These are phyloP conservation scores for Pholiota microspora DNA, from an alignment of 768 basidiomycete genomes.

Conservation along the genomic window DNA sequence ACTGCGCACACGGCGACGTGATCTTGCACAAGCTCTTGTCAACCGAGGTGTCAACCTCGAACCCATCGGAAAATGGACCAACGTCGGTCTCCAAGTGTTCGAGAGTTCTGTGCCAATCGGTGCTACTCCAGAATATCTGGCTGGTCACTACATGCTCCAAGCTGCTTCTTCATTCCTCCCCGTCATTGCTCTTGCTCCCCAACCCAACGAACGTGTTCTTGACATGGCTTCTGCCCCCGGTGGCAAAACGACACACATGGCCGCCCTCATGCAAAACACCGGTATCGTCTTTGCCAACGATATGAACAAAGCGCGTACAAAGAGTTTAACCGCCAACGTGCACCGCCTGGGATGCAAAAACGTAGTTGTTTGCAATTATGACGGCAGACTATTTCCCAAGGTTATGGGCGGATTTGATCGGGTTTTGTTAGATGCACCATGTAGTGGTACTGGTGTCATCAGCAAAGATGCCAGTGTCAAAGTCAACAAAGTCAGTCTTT, in stretches of 20 bases:
- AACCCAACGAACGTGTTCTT: slow-evolving; percentile 89
- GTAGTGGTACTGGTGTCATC: slow-evolving; percentile 97
- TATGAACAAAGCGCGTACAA: slow-evolving; percentile 89
- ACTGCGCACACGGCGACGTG: slow-evolving; percentile 87
- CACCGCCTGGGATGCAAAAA: slow-evolving; percentile 98
- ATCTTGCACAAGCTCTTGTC: slow-evolving; percentile 90
- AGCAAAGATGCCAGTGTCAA: slow-evolving; percentile 98
- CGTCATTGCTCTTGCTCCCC: slow-evolving; percentile 91
- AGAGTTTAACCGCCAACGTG: slow-evolving; percentile 94
- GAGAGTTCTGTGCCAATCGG: slow-evolving; percentile 95
- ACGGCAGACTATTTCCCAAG: slow-evolving; percentile 96
- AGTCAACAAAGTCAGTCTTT: slow-evolving; percentile 82
- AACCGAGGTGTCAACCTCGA: slow-evolving; percentile 97
- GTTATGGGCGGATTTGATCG: slow-evolving; percentile 99
- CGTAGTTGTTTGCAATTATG: slow-evolving; percentile 95
- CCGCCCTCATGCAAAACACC: slow-evolving; percentile 95
- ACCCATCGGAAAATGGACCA: slow-evolving; percentile 99
- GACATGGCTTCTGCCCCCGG: slow-evolving; percentile 99
- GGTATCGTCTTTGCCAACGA: slow-evolving; percentile 99
- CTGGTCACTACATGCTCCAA: slow-evolving; percentile 99
- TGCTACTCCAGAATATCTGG: slow-evolving; percentile 97
- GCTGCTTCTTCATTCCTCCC: slow-evolving; percentile 99
- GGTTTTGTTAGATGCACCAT: slow-evolving; percentile 96
- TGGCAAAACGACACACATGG: slow-evolving; percentile 97
- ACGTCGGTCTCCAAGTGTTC: slow-evolving; percentile 98